phyloP scores from a whole-genome alignment of 179 eudicot species.

The Actinidia chinensis region DNA sequence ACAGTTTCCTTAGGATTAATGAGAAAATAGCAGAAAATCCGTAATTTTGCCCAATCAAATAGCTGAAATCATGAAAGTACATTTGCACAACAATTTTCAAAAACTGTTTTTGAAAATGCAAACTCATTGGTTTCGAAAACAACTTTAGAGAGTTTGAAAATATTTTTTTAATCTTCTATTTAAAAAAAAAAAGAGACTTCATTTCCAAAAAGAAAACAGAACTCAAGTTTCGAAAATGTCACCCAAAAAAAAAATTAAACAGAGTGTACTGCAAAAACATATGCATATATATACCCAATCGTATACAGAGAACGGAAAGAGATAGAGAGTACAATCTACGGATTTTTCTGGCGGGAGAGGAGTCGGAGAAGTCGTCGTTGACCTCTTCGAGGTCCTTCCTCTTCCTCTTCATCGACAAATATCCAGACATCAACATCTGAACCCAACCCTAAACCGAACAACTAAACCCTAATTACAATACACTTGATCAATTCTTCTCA shows the following conservation, averaged over 20 bases:
- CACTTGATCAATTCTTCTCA: background rate
- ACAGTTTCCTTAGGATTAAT: too few relatives aligned
- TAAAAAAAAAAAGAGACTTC: too few relatives aligned
- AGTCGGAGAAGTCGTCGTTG: constrained; percentile 64
- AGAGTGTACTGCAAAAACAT: too few relatives aligned
- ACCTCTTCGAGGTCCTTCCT: constrained; percentile 62
- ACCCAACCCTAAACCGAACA: background rate
- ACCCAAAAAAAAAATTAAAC: background rate
- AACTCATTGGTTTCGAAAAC: too few relatives aligned
- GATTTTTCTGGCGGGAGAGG: constrained; percentile 73
- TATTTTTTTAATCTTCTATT: too few relatives aligned
- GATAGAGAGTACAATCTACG: constrained; percentile 60
- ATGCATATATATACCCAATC: too few relatives aligned
- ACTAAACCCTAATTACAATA: constrained; percentile 5
- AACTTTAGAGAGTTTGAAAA: too few relatives aligned
- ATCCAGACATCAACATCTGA: constrained; percentile 15
- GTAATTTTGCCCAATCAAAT: background rate
- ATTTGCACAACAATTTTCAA: too few relatives aligned
- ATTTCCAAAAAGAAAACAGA: too few relatives aligned
- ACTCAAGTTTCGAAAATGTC: too few relatives aligned
- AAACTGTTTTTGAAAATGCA: too few relatives aligned
- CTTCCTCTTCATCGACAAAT: constrained; percentile 37
- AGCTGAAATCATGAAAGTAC: background rate
- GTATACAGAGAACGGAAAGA: background rate
- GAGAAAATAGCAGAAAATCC: too few relatives aligned